phyloP scores from a whole-genome alignment of 2,329 filamentous ascomycete genomes.

The Cordyceps tenuipes region DNA sequence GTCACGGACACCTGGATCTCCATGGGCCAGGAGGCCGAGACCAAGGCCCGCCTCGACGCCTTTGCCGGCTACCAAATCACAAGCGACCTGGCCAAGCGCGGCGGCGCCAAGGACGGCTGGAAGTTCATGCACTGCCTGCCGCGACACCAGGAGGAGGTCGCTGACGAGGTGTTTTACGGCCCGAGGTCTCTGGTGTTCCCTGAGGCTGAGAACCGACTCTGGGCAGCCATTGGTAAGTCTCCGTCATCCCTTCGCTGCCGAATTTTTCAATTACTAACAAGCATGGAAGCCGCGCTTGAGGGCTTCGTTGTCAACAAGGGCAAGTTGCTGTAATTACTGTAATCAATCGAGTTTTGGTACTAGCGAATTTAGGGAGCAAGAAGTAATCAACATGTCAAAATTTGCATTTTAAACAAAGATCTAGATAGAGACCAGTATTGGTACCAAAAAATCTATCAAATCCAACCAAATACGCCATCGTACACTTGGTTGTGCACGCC shows the following conservation, averaged over 20 bases:
- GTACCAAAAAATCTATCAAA: constrained; percentile 7
- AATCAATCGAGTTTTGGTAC: not conserved
- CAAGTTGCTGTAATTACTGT: constrained; percentile 42
- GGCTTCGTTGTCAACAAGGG: constrained; percentile 94
- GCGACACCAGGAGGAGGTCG: constrained; percentile 84
- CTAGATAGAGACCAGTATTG: constrained; percentile 5
- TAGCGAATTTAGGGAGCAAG: not conserved
- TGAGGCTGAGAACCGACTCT: constrained; percentile 91
- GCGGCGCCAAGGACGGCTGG: constrained; percentile 82
- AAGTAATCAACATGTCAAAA: not conserved
- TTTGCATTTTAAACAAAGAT: constrained; percentile 7
- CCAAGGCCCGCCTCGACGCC: constrained; percentile 64
- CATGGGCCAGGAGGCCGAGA: constrained; percentile 93
- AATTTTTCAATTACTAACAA: not conserved
- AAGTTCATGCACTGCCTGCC: constrained; percentile 99
- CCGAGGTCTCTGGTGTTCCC: constrained; percentile 79
- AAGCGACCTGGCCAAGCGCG: constrained; percentile 69
- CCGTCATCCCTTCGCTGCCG: too few species aligned
- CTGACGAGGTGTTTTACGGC: constrained; percentile 90
- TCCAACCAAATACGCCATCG: constrained; percentile 18
- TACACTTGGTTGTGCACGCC: not conserved
- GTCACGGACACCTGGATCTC: constrained; percentile 98
- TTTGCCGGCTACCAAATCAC: constrained; percentile 93
- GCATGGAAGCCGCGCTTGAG: constrained; percentile 64
- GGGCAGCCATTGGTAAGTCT: constrained; percentile 69